Percentiles rank a stretch among this genome's conserved stretches.
Evolutionary conservation across 441 rosid species (phyloP).

Genomic region (Syzygium malaccense): DNA sequence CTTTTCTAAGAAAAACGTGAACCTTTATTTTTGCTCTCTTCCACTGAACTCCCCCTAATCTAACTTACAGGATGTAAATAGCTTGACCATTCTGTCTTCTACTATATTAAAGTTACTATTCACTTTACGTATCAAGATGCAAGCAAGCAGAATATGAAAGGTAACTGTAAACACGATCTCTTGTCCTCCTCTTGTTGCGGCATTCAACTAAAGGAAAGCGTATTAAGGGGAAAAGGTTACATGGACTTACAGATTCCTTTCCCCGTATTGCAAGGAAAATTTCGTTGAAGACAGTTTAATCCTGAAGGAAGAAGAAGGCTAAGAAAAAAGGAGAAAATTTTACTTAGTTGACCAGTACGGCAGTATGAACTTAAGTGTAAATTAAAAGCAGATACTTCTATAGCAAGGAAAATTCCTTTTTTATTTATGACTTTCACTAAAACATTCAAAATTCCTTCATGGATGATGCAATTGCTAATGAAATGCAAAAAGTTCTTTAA

Average conservation of each 20-base stretch:
- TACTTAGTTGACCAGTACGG: background rate
- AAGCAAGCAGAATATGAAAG: background rate
- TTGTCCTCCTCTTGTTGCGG: background rate
- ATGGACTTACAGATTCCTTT: constrained; percentile 41
- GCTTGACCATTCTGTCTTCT: background rate
- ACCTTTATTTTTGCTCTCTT: background rate
- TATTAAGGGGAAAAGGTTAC: background rate
- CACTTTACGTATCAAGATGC: background rate
- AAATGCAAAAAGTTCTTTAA: background rate
- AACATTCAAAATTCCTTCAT: background rate
- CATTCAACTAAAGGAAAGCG: background rate
- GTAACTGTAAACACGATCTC: background rate
- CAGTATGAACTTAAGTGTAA: background rate
- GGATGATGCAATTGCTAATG: background rate
- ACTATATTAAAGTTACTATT: background rate
- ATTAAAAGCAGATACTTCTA: background rate
- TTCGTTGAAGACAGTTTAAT: constrained; percentile 52
- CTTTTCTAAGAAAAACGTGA: background rate
- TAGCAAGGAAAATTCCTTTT: background rate
- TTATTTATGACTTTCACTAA: background rate
- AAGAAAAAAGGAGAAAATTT: background rate
- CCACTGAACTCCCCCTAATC: background rate
- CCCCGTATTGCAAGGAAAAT: constrained; percentile 47
- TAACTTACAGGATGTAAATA: background rate
- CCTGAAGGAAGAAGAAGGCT: constrained; percentile 26